Evolutionary conservation across 176 grass and related monocot genomes (phyloP), one percentile per base, ranked within the genome.

Genomic region (Neostapfia colusana): DNA sequence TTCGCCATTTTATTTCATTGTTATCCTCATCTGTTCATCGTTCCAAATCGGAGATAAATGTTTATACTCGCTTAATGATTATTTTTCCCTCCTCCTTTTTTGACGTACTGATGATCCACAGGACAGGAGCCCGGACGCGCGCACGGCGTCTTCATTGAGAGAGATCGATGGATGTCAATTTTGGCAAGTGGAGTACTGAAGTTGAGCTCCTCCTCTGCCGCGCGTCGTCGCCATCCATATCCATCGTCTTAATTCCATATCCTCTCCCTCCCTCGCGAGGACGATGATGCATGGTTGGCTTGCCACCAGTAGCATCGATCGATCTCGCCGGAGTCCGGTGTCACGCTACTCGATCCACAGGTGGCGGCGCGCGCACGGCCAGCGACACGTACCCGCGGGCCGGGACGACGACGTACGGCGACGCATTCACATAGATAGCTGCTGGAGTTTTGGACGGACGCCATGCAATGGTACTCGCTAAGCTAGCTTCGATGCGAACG

Each of bases 381-480:
- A n/a, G n/a, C n/a, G 69, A 74, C 63, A 69, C 81, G 53, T 31
- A 31, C 31, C 31, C n/a, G n/a, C n/a, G n/a, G n/a, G n/a, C n/a
- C 69, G 75, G 9, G 46, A 6, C 68, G 85, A 79, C 68, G 38
- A 36, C 31, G 85, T 4, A 84, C 65, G 72, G 21, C 81, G 81
- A 38, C 41, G 28, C 16, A 27, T 31, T 31, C 48, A 23, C 46
- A 21, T 25, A 8, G 21, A 16, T 44, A 48, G 67, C 40, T 63
- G 57, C 77, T 71, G 56, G 12, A 20, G 64, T 39, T 16, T 40
- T 81, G 54, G 12, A 21, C 21, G 10, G 2, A 3, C 16, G 25
- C 26, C 16, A 7, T 4, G 25, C 16, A 41, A 54, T 54, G 51
- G 15, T 41, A 28, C 46, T 54, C 20, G 14, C 46, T 17, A 31